Base-by-base conservation (phyloP, 306 rosid genomes). In the Aeschynomene evenia region DNA sequence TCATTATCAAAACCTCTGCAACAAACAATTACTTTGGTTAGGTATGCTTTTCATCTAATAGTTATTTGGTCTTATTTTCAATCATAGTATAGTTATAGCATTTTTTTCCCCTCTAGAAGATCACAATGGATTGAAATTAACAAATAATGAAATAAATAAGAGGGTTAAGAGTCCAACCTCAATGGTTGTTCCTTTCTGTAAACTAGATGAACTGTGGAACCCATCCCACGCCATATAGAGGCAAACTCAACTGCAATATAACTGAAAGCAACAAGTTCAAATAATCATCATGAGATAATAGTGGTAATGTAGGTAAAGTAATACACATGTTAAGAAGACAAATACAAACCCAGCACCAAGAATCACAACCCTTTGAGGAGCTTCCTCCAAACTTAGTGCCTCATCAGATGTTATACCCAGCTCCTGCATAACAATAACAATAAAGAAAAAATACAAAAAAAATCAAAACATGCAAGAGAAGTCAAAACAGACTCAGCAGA, bases 181-280 rank as follows among this genome's bases (percentile, higher is more conserved):
- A 94, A 74, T 12, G 97, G 98, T 76, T 90, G 96, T 78, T 94
- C 97, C 85, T 71, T 91, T 80, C 97, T 88, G 86, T 84, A 90
- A 66, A 82, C 84, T 20, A 94, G 78, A 73, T 94, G 73, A 53
- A 94, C 98, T 18, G 78, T 57, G 49, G 82, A 80, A 65, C 98
- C 98, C 97, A 94, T 86, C 64, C 98, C 98, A 34, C 89, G 86
- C 98, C 98, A 94, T 74, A 90, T 94, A n/a, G 97, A 85, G 81
- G 97, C 98, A 77, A 94, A 94, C 62, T 94, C 97, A 48, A 94
- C 97, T 33, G 96, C 88, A 76, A 94, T 94, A 77, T 90, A 94
- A 79, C 98, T 94, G 89, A 71, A 55, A 45, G 19, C 51, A 58
- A 74, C 28, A 77, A 59, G 66, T 31, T 58, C 15, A 70, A 55